Evolutionary conservation across 768 basidiomycete genomes (phyloP).

Genomic region (Tricholoma saponaceum): DNA sequence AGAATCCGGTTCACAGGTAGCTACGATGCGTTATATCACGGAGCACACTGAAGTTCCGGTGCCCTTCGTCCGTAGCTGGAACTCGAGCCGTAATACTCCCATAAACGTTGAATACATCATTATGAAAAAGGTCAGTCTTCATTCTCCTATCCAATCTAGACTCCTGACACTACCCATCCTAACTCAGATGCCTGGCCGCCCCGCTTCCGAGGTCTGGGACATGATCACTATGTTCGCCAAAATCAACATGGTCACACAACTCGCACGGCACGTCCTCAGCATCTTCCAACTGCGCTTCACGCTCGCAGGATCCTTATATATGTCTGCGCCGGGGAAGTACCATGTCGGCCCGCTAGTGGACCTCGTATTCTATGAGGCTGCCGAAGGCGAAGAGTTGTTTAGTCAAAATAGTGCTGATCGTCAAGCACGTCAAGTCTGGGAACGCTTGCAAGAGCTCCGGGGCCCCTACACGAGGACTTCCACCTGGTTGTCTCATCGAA

Average conservation of each 20-base stretch:
- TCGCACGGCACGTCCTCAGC: neutral
- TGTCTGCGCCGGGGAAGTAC: neutral
- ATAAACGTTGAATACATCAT: neutral
- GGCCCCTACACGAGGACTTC: neutral
- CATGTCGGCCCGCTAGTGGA: neutral
- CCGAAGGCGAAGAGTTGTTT: neutral
- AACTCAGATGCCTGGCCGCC: neutral
- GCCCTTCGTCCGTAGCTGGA: neutral
- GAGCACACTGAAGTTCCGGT: neutral
- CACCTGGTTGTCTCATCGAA: neutral
- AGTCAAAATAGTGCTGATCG: neutral
- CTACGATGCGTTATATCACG: constrained; percentile 1
- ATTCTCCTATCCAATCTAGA: neutral
- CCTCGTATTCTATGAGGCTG: neutral
- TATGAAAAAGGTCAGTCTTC: neutral
- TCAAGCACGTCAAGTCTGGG: neutral
- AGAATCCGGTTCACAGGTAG: neutral
- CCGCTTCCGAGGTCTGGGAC: neutral
- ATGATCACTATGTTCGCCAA: neutral
- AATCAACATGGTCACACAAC: neutral
- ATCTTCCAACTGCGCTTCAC: neutral
- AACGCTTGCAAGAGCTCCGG: neutral
- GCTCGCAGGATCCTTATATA: neutral
- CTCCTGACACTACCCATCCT: too few relatives aligned
- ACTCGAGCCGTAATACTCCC: neutral